phyloP scores from a whole-genome alignment of 2,329 filamentous ascomycete genomes.

The Catunica adiposa region DNA sequence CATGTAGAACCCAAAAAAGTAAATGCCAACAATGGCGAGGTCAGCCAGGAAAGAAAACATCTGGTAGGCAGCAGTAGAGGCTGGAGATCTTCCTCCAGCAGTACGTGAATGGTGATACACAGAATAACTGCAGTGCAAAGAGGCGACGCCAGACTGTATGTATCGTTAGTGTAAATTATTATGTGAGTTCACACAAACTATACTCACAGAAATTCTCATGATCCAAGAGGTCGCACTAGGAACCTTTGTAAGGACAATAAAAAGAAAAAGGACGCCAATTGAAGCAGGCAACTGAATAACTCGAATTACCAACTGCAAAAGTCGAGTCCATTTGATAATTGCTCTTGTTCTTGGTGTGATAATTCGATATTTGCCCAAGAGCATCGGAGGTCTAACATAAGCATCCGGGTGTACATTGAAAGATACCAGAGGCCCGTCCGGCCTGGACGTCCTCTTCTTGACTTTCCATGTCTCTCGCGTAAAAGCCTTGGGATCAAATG shows the following conservation, averaged over 20 bases:
- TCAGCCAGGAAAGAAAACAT: slow-evolving; percentile 66
- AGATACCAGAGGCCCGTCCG: slow-evolving; percentile 58
- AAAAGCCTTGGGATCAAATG: slow-evolving; percentile 76
- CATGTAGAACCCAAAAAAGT: slow-evolving; percentile 36
- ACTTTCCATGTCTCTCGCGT: slow-evolving; percentile 63
- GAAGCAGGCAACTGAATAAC: slow-evolving; percentile 51
- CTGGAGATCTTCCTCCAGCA: slow-evolving; percentile 54
- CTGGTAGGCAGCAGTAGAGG: slow-evolving; percentile 76
- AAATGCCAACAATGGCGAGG: slow-evolving; percentile 36
- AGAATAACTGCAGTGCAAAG: slow-evolving; percentile 56
- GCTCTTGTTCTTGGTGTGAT: slow-evolving; percentile 53
- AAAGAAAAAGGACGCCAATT: slow-evolving; percentile 53
- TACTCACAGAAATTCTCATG: slow-evolving; percentile 55
- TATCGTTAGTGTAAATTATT: not conserved
- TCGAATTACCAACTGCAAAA: slow-evolving; percentile 52
- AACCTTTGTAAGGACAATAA: slow-evolving; percentile 59
- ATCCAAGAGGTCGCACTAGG: slow-evolving; percentile 54
- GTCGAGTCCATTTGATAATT: slow-evolving; percentile 52
- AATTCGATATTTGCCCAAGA: slow-evolving; percentile 32
- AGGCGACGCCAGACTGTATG: slow-evolving; percentile 54
- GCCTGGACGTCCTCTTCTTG: slow-evolving; percentile 44
- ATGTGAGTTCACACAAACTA: no score
- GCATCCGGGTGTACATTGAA: slow-evolving; percentile 81
- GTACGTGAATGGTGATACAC: slow-evolving; percentile 64
- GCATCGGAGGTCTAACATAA: slow-evolving; percentile 41